A percentile compares a stretch with the other conserved stretches of the same genome.
Conservation (phyloP, 441 rosid species). For the Eutrema salsugineum region DNA sequence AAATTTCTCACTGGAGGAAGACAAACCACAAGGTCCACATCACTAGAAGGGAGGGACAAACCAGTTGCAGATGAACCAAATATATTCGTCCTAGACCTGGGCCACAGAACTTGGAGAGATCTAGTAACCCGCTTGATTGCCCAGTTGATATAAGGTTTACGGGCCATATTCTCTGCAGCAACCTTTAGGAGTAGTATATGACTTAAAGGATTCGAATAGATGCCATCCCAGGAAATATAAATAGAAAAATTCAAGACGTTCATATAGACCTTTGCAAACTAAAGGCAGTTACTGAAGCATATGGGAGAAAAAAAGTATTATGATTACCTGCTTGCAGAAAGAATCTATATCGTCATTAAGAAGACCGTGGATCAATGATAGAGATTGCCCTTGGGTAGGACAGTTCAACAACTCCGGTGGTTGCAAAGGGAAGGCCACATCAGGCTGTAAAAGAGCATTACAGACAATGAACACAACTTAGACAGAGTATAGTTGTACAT, state of each 20-base stretch:
- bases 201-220: slow-evolving; percentile 20
- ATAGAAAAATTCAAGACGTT: slow-evolving; percentile 14
- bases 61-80: slow-evolving; percentile 98
- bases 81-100: slow-evolving; percentile 88
- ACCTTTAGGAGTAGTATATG: slow-evolving; percentile 47
- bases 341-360: slow-evolving; percentile 86
- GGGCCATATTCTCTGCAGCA: slow-evolving; percentile 75
- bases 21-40: slow-evolving; percentile 98
- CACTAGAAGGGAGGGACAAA: slow-evolving; percentile 94
- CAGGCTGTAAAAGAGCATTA: slow-evolving; percentile 64
- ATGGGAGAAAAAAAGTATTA: slow-evolving; percentile 6
- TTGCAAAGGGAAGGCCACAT: slow-evolving; percentile 81
- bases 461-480: slow-evolving; percentile 26
- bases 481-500: slow-evolving; percentile 17
- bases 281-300: slow-evolving; percentile 1
- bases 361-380: slow-evolving; percentile 62
- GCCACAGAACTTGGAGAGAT: slow-evolving; percentile 98
- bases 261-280: neutral
- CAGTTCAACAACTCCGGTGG: slow-evolving; percentile 65
- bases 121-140: slow-evolving; percentile 94
- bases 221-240: slow-evolving; percentile 1
- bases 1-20: slow-evolving; percentile 99
- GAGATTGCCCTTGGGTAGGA: slow-evolving; percentile 54
- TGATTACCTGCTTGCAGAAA: slow-evolving; percentile 83
- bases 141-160: slow-evolving; percentile 92